Conservation (phyloP, 768 basidiomycete species). For the Kwoniella sp. region DNA sequence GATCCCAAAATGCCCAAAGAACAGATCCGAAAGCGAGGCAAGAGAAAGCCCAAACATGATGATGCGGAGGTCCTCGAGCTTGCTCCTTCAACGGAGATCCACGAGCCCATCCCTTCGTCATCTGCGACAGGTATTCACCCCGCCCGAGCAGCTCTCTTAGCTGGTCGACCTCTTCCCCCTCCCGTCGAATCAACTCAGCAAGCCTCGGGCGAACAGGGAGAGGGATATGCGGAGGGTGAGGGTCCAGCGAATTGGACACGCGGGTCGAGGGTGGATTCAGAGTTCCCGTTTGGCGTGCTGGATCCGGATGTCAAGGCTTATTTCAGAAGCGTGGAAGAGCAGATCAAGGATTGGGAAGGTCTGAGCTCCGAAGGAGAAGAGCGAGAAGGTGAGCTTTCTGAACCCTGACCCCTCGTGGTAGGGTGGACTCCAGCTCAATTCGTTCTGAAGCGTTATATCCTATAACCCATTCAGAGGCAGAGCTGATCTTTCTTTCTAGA, state of each 20-base stretch:
- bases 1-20: constrained; percentile 55
- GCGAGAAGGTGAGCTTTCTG: constrained; percentile 55
- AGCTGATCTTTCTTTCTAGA: constrained; percentile 59
- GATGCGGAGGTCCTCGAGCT: background rate
- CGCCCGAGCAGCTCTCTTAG: constrained; percentile 39
- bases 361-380: constrained; percentile 55
- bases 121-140: constrained; percentile 40
- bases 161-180: constrained; percentile 14
- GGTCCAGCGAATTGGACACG: constrained; percentile 33
- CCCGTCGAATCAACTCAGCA: background rate
- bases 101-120: constrained; percentile 33
- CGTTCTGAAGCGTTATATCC: no score
- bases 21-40: constrained; percentile 53
- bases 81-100: constrained; percentile 8
- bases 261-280: constrained; percentile 52
- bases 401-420: constrained; percentile 3
- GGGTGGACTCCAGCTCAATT: background rate
- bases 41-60: constrained; percentile 46
- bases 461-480: no score
- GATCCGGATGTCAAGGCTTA: constrained; percentile 91
- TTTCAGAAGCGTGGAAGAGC: constrained; percentile 82
- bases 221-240: constrained; percentile 13
- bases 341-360: constrained; percentile 82
- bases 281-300: constrained; percentile 86
- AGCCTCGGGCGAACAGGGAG: background rate